Evolutionary conservation across 1,284 basidiomycete genomes (phyloP).

Genomic region (Ustanciosporium gigantosporum): DNA sequence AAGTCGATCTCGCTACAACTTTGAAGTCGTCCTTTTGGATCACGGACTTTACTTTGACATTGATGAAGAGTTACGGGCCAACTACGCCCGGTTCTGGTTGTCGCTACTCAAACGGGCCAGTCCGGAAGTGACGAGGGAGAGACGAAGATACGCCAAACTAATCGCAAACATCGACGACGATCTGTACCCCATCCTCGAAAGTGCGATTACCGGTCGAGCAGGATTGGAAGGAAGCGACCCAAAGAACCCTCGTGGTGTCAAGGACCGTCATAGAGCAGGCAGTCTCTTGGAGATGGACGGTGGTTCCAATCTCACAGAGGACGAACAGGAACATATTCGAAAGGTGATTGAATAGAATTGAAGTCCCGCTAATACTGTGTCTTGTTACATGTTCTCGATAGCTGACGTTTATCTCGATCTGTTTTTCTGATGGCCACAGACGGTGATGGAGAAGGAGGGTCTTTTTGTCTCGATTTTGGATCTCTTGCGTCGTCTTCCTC

Average conservation of each 20-base stretch:
- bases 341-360: constrained; percentile 14
- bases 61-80: constrained; percentile 51
- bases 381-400: background rate
- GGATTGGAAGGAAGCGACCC: constrained; percentile 59
- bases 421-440: too few relatives aligned
- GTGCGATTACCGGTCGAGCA: constrained; percentile 57
- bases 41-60: constrained; percentile 61
- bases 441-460: constrained; percentile 59
- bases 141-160: constrained; percentile 53
- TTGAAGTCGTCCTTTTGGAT: constrained; percentile 59
- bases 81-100: constrained; percentile 60
- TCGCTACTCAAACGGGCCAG: constrained; percentile 51
- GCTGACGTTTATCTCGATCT: too few relatives aligned
- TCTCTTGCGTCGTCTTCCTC: constrained; percentile 53
- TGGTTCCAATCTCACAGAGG: constrained; percentile 40
- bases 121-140: constrained; percentile 46
- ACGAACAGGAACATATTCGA: constrained; percentile 60
- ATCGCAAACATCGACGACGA: constrained; percentile 59
- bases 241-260: constrained; percentile 52
- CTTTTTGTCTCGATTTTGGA: constrained; percentile 54
- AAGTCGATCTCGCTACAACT: constrained; percentile 55
- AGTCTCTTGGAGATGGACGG: constrained; percentile 53
- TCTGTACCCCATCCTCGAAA: constrained; percentile 59
- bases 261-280: constrained; percentile 42
- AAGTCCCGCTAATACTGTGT: constrained; percentile 1